phyloP scores from a whole-genome alignment of 2,329 filamentous ascomycete genomes.

The Dendrostoma leiphaemia region DNA sequence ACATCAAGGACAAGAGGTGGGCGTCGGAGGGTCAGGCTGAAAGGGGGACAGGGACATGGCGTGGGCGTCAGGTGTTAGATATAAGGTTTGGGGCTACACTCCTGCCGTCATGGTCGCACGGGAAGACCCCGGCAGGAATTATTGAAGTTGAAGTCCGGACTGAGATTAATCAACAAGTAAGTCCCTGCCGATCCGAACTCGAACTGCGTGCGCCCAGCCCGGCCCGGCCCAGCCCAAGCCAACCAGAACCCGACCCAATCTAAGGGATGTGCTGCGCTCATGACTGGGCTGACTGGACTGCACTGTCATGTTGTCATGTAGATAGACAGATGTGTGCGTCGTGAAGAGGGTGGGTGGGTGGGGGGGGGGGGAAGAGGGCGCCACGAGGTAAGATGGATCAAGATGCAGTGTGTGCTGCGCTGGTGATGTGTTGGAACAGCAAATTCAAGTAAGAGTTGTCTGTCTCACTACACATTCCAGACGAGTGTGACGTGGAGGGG shows the following conservation, averaged over 20 bases:
- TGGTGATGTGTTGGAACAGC: too few species aligned
- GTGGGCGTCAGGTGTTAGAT: conserved; percentile 4
- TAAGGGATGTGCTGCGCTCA: too few species aligned
- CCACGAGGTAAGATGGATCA: background rate
- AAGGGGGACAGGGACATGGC: background rate
- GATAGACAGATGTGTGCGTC: too few species aligned
- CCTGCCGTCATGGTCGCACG: conserved; percentile 8
- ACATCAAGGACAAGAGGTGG: background rate
- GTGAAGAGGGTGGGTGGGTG: too few species aligned
- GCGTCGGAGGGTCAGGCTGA: conserved; percentile 1
- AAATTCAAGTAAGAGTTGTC: too few species aligned
- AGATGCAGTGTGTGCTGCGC: too few species aligned
- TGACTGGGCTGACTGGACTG: too few species aligned
- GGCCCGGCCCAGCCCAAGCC: too few species aligned
- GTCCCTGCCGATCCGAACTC: background rate
- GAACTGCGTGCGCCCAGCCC: too few species aligned
- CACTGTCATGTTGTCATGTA: too few species aligned
- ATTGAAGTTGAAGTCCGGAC: background rate
- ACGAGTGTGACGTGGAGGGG: conserved; percentile 5
- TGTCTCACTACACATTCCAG: conserved; percentile 19
- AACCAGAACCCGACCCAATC: too few species aligned
- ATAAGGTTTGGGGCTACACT: conserved; percentile 10
- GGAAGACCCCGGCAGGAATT: conserved; percentile 1
- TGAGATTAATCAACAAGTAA: conserved; percentile 3
- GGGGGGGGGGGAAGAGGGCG: too few species aligned